phyloP scores from a whole-genome alignment of 108 stramenopile species.

The Skeletonema marinoi region DNA sequence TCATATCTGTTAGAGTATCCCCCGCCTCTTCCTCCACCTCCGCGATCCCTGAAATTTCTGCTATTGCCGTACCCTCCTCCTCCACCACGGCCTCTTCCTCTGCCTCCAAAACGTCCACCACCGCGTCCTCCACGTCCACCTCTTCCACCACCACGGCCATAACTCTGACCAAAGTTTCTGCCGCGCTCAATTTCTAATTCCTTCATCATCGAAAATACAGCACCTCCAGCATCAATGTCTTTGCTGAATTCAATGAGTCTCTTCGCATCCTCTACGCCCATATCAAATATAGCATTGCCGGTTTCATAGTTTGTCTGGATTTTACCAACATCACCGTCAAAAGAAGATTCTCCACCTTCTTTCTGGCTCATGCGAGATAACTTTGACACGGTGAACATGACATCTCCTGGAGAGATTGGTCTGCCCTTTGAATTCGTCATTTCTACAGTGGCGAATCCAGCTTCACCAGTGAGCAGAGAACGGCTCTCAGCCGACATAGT shows the following conservation, averaged over 20 bases:
- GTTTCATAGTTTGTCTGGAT: slow-evolving; percentile 73
- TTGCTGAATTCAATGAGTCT: slow-evolving; percentile 79
- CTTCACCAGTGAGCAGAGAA: slow-evolving; percentile 86
- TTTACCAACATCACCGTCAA: slow-evolving; percentile 87
- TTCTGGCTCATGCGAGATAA: slow-evolving; percentile 74
- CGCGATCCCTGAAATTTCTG: slow-evolving; percentile 11
- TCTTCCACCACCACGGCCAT: slow-evolving; percentile 54
- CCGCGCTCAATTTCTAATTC: slow-evolving; percentile 80
- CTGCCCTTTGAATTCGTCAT: slow-evolving; percentile 73
- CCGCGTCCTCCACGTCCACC: slow-evolving; percentile 55
- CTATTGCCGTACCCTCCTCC: neutral
- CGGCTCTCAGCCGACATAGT: slow-evolving; percentile 65
- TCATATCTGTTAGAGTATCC: slow-evolving; percentile 16
- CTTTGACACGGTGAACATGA: slow-evolving; percentile 88
- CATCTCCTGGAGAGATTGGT: slow-evolving; percentile 75
- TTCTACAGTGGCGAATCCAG: slow-evolving; percentile 74
- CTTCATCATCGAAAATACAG: slow-evolving; percentile 67
- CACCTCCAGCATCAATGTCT: slow-evolving; percentile 76
- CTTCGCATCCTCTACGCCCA: slow-evolving; percentile 86
- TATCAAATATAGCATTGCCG: slow-evolving; percentile 82
- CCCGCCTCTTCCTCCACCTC: slow-evolving; percentile 31
- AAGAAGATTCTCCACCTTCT: slow-evolving; percentile 56
- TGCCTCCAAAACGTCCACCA: slow-evolving; percentile 13
- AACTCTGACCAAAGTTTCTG: slow-evolving; percentile 62
- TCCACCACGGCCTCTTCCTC: slow-evolving; percentile 13